Base-by-base conservation (phyloP, 768 basidiomycete genomes). In the Amanita fuliginea region DNA sequence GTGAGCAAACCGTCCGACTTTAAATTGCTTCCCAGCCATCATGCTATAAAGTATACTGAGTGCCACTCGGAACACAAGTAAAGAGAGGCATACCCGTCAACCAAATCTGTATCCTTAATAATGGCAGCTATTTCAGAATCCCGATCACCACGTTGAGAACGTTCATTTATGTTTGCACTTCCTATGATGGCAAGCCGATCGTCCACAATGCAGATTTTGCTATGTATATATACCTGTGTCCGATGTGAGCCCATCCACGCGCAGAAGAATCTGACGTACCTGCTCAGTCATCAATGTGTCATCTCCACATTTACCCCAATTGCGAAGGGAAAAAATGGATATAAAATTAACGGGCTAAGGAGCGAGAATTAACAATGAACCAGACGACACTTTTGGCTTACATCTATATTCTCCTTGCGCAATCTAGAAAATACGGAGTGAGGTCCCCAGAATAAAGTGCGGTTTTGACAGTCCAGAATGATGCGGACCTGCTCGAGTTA, bases 1-100 rank as follows among this genome's bases (percentile, higher is more conserved):
- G 64, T 99, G 96, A 2, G 95, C 93, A 64, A 96, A 99, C 21
- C 95, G 84, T 16, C 96, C 96, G 51, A 98, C 95, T 75, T 90
- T 80, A 73, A 86, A 98, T 0, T 93, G 88, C 56, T 79, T 79
- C 14, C 96, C 95, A 7, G 83, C 95, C 95, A 99, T 98, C 0
- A 76, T 83, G 47, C 93, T 94, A 49, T 4, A 42, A 57, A 10
- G n/a, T 19, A 13, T 21, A 24, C 11, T 47, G n/a, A 47, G 46
- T 6, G 14, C 19, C 7, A 21, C n/a, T n/a, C 47, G 10, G n/a
- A 7, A 40, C 26, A 7, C 39, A 22, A 5, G 13, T 13, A 50
- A 3, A 30, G 10, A 24, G 10, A 10, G 8, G 67, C 77, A 45
- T 54, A 86, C 89, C 90, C 77, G 52, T 95, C 83, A 46, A 98